Evolutionary conservation across 2,329 filamentous ascomycete species (phyloP).

Genomic region (Ascochyta lentis): DNA sequence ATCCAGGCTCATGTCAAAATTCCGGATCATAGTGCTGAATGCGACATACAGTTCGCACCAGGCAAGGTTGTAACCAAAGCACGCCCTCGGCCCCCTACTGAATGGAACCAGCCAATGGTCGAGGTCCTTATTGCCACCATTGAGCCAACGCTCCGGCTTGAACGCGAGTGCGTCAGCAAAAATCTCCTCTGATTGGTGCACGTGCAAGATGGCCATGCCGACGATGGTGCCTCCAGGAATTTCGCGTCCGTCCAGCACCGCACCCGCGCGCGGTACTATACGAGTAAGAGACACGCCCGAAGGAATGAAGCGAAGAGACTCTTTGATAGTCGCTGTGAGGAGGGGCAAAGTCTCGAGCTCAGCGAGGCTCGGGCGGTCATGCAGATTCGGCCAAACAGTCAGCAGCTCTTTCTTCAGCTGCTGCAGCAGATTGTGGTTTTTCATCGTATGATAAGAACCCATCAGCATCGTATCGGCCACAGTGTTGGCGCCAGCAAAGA

Average conservation of each 20-base stretch:
- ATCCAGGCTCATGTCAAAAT: not conserved
- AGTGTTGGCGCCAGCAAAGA: slow-evolving; percentile 3
- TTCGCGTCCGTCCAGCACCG: not conserved
- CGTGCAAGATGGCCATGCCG: slow-evolving; percentile 1
- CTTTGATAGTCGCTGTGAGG: slow-evolving; percentile 1
- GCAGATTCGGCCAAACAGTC: slow-evolving; percentile 2
- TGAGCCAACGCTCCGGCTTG: slow-evolving; percentile 1
- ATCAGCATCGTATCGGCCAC: slow-evolving; percentile 4
- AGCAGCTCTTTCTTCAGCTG: not conserved
- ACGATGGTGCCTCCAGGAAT: not conserved
- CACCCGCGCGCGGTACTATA: not conserved
- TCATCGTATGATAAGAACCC: slow-evolving; percentile 2
- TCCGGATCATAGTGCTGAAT: slow-evolving; percentile 3
- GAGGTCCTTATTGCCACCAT: not conserved
- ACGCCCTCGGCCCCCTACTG: slow-evolving; percentile 1
- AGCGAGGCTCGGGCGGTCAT: not conserved
- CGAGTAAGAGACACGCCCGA: slow-evolving; percentile 2
- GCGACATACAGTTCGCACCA: slow-evolving; percentile 5
- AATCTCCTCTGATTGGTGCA: not conserved
- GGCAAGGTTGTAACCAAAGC: slow-evolving; percentile 3
- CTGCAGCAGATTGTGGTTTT: not conserved
- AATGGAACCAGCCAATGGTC: slow-evolving; percentile 4
- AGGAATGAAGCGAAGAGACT: slow-evolving; percentile 1
- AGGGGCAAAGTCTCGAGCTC: slow-evolving; percentile 3
- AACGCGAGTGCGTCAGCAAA: not conserved